These are phyloP conservation scores for Fusarium continuum DNA, from an alignment of 2,329 filamentous ascomycete species.

Conservation along the genomic window DNA sequence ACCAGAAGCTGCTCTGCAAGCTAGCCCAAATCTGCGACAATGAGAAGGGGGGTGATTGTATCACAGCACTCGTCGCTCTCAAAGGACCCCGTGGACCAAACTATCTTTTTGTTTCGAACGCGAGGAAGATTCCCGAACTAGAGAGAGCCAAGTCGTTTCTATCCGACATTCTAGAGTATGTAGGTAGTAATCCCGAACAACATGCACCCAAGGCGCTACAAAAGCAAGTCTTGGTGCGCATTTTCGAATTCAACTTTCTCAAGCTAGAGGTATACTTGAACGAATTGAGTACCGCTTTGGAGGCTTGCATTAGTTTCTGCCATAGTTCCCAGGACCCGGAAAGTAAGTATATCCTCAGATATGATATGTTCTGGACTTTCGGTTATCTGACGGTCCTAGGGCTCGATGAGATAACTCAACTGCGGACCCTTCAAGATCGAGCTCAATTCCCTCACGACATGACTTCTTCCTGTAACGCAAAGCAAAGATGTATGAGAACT, in stretches of 20 bases:
- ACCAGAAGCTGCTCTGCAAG: neutral
- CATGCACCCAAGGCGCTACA: neutral
- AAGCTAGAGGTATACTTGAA: neutral
- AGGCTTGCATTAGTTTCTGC: neutral
- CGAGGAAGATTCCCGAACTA: neutral
- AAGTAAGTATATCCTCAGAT: neutral
- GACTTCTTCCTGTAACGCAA: neutral
- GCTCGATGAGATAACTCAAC: neutral
- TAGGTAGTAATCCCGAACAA: neutral
- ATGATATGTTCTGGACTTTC: too few relatives aligned
- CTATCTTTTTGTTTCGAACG: neutral
- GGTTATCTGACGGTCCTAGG: neutral
- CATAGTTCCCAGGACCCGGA: neutral
- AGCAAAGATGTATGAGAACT: neutral
- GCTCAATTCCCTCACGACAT: conserved; percentile 2
- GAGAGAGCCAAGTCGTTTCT: neutral
- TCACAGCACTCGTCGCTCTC: neutral
- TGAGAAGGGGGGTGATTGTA: neutral
- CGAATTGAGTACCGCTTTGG: neutral
- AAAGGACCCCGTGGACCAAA: neutral
- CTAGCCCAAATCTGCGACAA: neutral
- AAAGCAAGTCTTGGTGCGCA: neutral
- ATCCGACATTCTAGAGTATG: neutral
- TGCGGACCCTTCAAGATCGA: neutral
- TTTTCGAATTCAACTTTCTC: conserved; percentile 3